Evolutionary conservation across 2,329 filamentous ascomycete species (phyloP), one percentile per base, ranked within the genome.

Genomic region (Stachybotrys elegans): DNA sequence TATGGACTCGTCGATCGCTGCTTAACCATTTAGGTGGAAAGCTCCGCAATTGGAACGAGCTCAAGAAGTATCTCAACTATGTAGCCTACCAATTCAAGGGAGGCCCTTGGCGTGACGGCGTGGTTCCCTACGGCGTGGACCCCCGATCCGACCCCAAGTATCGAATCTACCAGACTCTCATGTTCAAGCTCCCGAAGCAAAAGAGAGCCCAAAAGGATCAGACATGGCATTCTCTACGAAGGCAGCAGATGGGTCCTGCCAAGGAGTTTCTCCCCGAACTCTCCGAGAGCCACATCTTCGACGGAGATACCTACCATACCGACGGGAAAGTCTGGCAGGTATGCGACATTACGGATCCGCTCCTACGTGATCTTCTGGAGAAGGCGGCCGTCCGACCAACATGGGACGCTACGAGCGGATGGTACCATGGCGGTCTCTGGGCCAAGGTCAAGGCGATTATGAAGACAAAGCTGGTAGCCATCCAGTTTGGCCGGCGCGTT

Each of bases 321-420:
- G 90, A 95, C 57, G 90, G 90, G 31, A 93, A 93, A 57, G 84
- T 93, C 40, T 98, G 90, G 86, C 93, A 97, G 70, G 78, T 94
- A 21, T 95, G 90, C 67, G 93, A 98, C 62, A 84, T 97, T 43
- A 85, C 81, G 0, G 92, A 97, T 56, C 87, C 89, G 0, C 59
- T 91, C 1, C 71, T 97, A 2, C 69, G 71, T 1, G 63, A 71
- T 11, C 68, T 96, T 4, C 73, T 95, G 31, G 75, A 82, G 17
- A 77, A 79, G 1, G 72, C 82, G 0, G 72, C 80, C 5, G 66
- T 86, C 19, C 75, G 82, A 5, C 58, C 69, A 1, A 67, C 70
- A 9, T 86, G 80, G 62, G 81, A 86, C 51, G 62, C 71, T 6
- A 74, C 74, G 36, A 87, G 88, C 54, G 92, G 92, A 2, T 98